Conservation (phyloP, 352 stramenopile genomes). For the Pythium dissotocum region DNA sequence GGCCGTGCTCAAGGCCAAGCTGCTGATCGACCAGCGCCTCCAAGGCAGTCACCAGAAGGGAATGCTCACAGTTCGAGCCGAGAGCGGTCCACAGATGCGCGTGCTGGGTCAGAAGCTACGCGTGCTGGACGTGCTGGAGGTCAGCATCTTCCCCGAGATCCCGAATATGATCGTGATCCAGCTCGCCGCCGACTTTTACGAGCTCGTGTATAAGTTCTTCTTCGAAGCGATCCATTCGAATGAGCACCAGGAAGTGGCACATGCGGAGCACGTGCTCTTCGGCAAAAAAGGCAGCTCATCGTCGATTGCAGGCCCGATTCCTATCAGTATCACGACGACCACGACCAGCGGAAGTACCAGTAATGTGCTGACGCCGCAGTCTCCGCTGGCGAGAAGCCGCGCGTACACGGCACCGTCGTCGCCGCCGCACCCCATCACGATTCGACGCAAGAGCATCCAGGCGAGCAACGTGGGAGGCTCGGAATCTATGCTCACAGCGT, state of each 20-base stretch:
- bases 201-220: slow-evolving; percentile 86
- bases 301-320: neutral
- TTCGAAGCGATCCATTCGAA: slow-evolving; percentile 48
- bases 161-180: slow-evolving; percentile 86
- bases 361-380: neutral
- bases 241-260: slow-evolving; percentile 33
- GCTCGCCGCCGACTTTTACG: slow-evolving; percentile 78
- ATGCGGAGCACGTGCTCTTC: slow-evolving; percentile 61
- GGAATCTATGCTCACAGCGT: slow-evolving; percentile 17
- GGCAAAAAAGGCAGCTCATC: slow-evolving; percentile 39
- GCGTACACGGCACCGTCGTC: slow-evolving; percentile 18
- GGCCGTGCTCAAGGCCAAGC: slow-evolving; percentile 66
- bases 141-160: slow-evolving; percentile 83
- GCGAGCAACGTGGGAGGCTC: slow-evolving; percentile 11
- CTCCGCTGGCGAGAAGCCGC: slow-evolving; percentile 15
- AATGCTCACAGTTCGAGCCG: slow-evolving; percentile 73
- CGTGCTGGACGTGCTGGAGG: slow-evolving; percentile 72
- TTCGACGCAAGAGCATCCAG: slow-evolving; percentile 28
- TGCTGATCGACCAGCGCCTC: slow-evolving; percentile 62
- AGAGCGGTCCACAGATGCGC: slow-evolving; percentile 66
- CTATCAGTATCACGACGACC: neutral
- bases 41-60: slow-evolving; percentile 62
- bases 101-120: slow-evolving; percentile 71
- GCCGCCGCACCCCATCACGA: slow-evolving; percentile 2
- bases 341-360: slow-evolving; percentile 1